Base-by-base conservation (phyloP, 805 yeast species). In the Allodekkera sacchari region DNA sequence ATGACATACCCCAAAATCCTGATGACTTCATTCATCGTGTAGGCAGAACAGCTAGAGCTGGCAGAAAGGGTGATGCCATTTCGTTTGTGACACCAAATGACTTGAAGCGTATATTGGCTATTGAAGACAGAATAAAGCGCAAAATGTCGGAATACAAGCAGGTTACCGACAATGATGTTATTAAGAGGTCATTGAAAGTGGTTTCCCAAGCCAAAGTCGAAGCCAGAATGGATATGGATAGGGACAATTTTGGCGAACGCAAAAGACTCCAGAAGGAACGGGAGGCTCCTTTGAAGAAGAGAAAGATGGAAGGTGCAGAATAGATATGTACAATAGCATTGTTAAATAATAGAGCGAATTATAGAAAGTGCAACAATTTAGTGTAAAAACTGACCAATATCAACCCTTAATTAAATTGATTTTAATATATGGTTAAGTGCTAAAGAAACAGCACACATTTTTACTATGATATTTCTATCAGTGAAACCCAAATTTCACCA, bases 31-130 rank as follows among this genome's bases (percentile, higher is more conserved):
- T 82, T 43, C 94, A 82, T 54, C 66, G 95, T 58, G 96, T 88
- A 21, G 96, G 96, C 35, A 79, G 96, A 64, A 87, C 96, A 21
- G 98, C 97, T 7, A 82, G 98, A 71, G 97, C 97, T 3, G 97
- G 97, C 2, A 69, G 94, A 45, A 60, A 63, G 31, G 98, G 98
- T 60, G 84, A 76, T 41, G 71, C 94, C 6, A 63, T 92, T 1
- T 74, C 92, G 10, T 68, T 92, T 36, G 81, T 92, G 4, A 74
- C 94, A 1, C 95, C 88, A 46, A 74, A 80, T 37, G 98, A 89
- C 52, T 77, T 92, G 10, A 68, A 66, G 17, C 68, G 97, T 47
- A 69, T 92, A 5, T 71, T 81, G 39, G 78, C 89, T 6, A 89
- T 92, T 33, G 98, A 92, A 53, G 84, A 75, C 33, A 69, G 96